A percentile compares a stretch with the other conserved stretches of the same genome.
Evolutionary conservation across 371 early-diverging fungal species (phyloP).

Genomic region (Haplosporangium sp.): DNA sequence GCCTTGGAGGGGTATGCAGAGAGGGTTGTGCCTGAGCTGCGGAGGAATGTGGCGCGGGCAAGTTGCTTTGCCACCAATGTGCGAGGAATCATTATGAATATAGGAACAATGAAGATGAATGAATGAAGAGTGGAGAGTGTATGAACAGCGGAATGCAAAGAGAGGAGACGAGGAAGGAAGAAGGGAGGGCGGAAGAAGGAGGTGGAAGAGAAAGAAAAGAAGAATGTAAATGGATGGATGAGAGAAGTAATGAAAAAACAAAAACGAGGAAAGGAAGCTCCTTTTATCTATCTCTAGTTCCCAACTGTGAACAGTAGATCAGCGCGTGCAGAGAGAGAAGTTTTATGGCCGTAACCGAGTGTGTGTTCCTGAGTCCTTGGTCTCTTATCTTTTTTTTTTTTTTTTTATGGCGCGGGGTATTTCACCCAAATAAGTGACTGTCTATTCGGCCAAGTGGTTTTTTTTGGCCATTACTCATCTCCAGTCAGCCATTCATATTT

Average conservation of each 20-base stretch:
- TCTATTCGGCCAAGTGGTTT: no score
- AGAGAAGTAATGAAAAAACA: not conserved
- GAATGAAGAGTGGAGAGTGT: not conserved
- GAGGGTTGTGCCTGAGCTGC: constrained; percentile 14
- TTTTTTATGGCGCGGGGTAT: constrained; percentile 3
- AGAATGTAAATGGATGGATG: not conserved
- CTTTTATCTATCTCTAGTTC: not conserved
- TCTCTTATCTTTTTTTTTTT: constrained; percentile 7
- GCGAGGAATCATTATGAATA: constrained; percentile 50
- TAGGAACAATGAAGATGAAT: no score
- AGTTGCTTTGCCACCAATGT: constrained; percentile 15
- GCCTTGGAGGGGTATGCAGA: constrained; percentile 29
- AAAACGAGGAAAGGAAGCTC: not conserved
- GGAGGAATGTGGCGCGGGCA: constrained; percentile 35
- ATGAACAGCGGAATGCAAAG: not conserved
- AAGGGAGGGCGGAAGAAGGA: not conserved
- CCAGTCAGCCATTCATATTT: not conserved
- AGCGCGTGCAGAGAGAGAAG: not conserved
- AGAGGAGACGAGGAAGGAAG: not conserved
- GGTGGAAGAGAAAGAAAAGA: not conserved
- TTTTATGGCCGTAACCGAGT: not conserved
- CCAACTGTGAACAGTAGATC: not conserved
- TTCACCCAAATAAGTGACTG: not conserved
- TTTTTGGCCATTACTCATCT: no score
- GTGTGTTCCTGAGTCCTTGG: no score